Conservation (phyloP, 2,329 filamentous ascomycete genomes). For the Fusarium poae region DNA sequence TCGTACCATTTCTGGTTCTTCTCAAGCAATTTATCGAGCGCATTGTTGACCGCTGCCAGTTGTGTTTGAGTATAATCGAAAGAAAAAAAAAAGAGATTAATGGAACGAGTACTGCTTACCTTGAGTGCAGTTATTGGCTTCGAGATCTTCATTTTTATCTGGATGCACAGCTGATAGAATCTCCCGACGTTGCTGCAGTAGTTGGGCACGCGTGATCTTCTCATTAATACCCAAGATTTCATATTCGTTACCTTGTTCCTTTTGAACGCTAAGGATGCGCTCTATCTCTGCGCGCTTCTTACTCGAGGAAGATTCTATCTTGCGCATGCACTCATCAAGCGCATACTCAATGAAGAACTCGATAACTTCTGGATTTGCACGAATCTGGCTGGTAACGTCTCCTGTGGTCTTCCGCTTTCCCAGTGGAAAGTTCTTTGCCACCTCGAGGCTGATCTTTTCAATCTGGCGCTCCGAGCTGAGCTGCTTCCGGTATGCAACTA, state of each 20-base stretch:
- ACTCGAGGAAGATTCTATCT: neutral
- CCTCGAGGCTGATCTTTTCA: neutral
- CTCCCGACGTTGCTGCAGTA: neutral
- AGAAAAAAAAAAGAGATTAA: neutral
- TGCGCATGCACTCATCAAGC: neutral
- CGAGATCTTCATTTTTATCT: neutral
- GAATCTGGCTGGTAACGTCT: neutral
- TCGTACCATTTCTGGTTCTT: neutral
- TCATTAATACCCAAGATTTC: neutral
- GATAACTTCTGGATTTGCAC: neutral
- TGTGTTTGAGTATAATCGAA: neutral
- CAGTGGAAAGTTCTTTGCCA: neutral
- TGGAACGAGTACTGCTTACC: neutral
- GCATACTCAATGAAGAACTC: constrained; percentile 5
- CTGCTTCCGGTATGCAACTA: neutral
- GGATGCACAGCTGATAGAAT: constrained; percentile 1
- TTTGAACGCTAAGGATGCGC: neutral
- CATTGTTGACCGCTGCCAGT: neutral
- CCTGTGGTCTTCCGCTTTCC: neutral
- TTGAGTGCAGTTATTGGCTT: neutral
- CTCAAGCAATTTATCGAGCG: neutral
- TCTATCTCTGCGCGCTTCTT: constrained; percentile 2
- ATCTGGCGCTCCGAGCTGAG: neutral
- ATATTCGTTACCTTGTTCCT: neutral
- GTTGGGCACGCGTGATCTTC: neutral